Percentiles rank a stretch among this genome's conserved stretches.
Evolutionary conservation across 441 rosid genomes (phyloP).

Genomic region (Pelargonium fulgidum): DNA sequence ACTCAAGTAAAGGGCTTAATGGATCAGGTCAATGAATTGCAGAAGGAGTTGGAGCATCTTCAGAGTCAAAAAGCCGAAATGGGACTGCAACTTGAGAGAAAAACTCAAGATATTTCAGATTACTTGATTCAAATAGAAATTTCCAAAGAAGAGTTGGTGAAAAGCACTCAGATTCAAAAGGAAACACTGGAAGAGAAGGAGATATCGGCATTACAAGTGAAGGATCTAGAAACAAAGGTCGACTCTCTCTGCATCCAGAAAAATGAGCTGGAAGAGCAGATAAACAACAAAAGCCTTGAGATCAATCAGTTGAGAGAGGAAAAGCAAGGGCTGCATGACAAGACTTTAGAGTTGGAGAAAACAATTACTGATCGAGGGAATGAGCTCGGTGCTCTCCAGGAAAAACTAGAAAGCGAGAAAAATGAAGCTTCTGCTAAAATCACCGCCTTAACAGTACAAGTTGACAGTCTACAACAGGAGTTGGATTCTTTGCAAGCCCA

Average conservation of each 20-base stretch:
- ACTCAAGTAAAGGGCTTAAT: conserved; percentile 30
- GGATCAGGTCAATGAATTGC: conserved; percentile 39
- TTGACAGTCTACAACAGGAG: conserved; percentile 42
- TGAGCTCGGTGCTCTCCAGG: conserved; percentile 38
- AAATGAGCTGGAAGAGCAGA: conserved; percentile 37
- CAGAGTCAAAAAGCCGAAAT: conserved; percentile 45
- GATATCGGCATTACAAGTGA: conserved; percentile 6
- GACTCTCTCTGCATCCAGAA: conserved; percentile 37
- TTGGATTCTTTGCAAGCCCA: conserved; percentile 37
- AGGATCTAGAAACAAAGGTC: conserved; percentile 41
- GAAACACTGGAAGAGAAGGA: conserved; percentile 16
- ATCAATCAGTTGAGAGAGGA: conserved; percentile 23
- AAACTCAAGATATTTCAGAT: conserved; percentile 39
- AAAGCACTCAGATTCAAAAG: conserved; percentile 1
- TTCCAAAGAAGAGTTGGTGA: conserved; percentile 33
- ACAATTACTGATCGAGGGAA: conserved; percentile 36
- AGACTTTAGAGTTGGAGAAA: conserved; percentile 46
- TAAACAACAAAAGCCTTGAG: conserved; percentile 41
- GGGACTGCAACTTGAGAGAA: conserved; percentile 46
- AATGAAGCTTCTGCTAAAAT: conserved; percentile 42
- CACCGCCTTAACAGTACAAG: conserved; percentile 44
- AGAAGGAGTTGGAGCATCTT: conserved; percentile 46
- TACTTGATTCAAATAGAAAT: conserved; percentile 35
- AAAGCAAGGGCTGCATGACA: conserved; percentile 37
- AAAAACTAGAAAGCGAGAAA: conserved; percentile 47